A percentile compares a stretch with the other conserved stretches of the same genome.
These are phyloP conservation scores for Cadophora sp. DNA, from an alignment of 2,329 filamentous ascomycete species.

Conservation along the genomic window DNA sequence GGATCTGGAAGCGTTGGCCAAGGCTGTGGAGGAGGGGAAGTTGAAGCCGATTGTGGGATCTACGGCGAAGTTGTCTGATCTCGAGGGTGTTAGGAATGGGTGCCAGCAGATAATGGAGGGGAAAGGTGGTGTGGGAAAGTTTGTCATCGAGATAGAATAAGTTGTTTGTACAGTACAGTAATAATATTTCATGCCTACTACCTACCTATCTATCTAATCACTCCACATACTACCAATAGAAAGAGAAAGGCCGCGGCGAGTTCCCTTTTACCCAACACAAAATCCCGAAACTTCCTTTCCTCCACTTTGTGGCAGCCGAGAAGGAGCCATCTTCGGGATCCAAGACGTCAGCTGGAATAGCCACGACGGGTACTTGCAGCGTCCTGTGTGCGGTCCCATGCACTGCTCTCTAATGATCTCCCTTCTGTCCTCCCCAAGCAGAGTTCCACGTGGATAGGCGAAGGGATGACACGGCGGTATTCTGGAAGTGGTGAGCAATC, in stretches of 20 bases:
- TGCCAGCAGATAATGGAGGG: constrained; percentile 48
- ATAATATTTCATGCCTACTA: neutral
- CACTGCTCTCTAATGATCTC: constrained; percentile 14
- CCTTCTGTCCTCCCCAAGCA: neutral
- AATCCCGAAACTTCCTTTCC: neutral
- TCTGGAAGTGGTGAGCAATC: constrained; percentile 11
- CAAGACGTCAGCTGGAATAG: constrained; percentile 17
- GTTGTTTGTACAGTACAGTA: neutral
- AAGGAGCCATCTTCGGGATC: neutral
- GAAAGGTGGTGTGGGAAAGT: constrained; percentile 52
- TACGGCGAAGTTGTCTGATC: constrained; percentile 45
- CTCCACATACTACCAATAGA: neutral
- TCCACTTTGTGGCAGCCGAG: neutral
- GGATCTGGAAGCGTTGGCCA: constrained; percentile 45
- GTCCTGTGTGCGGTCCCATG: constrained; percentile 1
- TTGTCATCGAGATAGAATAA: constrained; percentile 47
- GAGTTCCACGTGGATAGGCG: constrained; percentile 8
- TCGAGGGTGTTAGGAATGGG: constrained; percentile 47
- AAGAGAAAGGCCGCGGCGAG: neutral
- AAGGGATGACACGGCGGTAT: constrained; percentile 2
- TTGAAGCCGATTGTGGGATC: constrained; percentile 48
- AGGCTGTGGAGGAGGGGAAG: constrained; percentile 43
- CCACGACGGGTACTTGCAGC: constrained; percentile 7
- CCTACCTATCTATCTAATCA: neutral
- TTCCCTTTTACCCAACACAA: neutral